phyloP scores from a whole-genome alignment of 164 flowering plant species.

The Kalanchoe fedtschenkoi region DNA sequence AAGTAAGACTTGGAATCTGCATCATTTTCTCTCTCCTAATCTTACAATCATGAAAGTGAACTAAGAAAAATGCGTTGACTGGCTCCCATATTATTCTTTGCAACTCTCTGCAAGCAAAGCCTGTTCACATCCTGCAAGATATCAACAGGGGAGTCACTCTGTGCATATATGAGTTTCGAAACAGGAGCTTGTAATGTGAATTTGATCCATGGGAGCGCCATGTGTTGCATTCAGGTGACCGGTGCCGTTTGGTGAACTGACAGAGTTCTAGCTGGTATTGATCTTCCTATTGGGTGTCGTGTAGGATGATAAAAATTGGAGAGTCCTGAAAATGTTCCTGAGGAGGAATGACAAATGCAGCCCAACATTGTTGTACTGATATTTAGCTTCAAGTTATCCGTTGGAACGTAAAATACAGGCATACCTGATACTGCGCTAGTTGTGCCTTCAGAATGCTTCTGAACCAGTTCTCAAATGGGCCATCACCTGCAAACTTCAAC shows the following conservation, averaged over 20 bases:
- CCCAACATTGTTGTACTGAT: neutral
- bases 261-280: neutral
- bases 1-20: neutral
- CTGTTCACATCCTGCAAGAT: constrained; percentile 8
- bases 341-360: neutral
- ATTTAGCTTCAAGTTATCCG: neutral
- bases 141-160: constrained; percentile 9
- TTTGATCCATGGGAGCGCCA: neutral
- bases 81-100: constrained; percentile 24
- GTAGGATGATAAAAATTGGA: neutral
- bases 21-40: neutral
- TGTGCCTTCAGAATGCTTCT: neutral
- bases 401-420: neutral
- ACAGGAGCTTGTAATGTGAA: neutral
- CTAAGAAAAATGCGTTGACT: neutral
- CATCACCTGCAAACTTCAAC: neutral
- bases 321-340: neutral
- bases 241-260: neutral
- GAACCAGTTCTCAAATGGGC: neutral
- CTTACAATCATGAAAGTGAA: neutral
- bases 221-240: neutral
- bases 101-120: constrained; percentile 35
- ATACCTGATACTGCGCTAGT: neutral
- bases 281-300: too few species aligned
- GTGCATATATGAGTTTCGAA: neutral